Percentiles rank a stretch among this genome's conserved stretches.
Conservation (phyloP, 805 yeast species). For the Saccharomyces mikatae region DNA sequence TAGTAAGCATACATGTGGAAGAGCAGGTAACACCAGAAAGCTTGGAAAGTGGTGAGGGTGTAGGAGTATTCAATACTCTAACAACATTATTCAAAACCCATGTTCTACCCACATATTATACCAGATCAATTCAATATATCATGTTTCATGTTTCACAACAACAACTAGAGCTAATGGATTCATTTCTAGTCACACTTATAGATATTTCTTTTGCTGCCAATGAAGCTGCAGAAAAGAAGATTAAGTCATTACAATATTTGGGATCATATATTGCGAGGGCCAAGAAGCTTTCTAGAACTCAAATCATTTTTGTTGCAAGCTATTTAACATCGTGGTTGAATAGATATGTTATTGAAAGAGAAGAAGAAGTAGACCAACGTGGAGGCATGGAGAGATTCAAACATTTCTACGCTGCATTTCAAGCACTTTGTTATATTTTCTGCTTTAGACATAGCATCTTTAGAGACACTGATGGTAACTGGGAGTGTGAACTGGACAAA, state of each 20-base stretch:
- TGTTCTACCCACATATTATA: constrained; percentile 84
- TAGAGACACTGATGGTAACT: constrained; percentile 37
- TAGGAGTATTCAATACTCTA: constrained; percentile 62
- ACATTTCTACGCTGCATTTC: constrained; percentile 83
- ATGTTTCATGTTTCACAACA: constrained; percentile 75
- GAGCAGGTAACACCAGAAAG: constrained; percentile 42
- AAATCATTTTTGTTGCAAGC: constrained; percentile 73
- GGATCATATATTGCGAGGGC: constrained; percentile 89
- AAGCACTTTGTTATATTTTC: constrained; percentile 81
- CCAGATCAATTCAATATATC: constrained; percentile 79
- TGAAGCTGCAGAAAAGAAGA: constrained; percentile 64
- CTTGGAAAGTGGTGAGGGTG: constrained; percentile 54
- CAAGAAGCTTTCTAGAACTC: constrained; percentile 56
- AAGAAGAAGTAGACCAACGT: constrained; percentile 60
- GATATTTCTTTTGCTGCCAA: constrained; percentile 71
- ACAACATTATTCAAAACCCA: constrained; percentile 73
- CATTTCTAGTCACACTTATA: constrained; percentile 70
- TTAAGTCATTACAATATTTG: constrained; percentile 86
- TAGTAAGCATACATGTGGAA: constrained; percentile 46
- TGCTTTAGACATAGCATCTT: constrained; percentile 74
- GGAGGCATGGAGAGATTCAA: constrained; percentile 87
- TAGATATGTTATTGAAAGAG: constrained; percentile 75
- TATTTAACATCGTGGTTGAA: constrained; percentile 79
- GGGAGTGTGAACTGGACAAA: constrained; percentile 79
- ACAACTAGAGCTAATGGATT: constrained; percentile 75